Percentiles rank a stretch among this genome's conserved stretches.
These are phyloP conservation scores for Fistulinella cinereoalba DNA, from an alignment of 1,284 basidiomycete species.

Conservation along the genomic window DNA sequence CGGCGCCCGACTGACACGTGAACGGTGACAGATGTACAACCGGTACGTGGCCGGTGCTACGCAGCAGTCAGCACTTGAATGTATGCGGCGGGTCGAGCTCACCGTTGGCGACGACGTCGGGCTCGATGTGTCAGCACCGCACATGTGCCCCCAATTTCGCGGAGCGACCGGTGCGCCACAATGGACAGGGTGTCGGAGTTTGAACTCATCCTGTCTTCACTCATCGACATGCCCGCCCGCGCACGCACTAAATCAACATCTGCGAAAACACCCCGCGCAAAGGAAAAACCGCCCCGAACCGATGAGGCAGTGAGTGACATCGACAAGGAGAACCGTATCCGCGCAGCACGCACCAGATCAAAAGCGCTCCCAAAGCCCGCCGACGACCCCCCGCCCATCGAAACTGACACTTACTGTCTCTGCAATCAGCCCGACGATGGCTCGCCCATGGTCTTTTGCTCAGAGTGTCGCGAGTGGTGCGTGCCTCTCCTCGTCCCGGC, in stretches of 20 bases:
- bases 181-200: conserved; percentile 28
- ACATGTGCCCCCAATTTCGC: not conserved
- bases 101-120: not conserved
- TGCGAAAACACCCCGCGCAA: conserved; percentile 9
- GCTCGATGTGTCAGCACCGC: conserved; percentile 1
- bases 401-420: conserved; percentile 44
- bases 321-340: conserved; percentile 31
- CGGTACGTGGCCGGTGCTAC: not conserved
- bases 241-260: conserved; percentile 36
- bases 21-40: conserved; percentile 6
- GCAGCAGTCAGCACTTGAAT: not conserved
- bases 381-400: conserved; percentile 12
- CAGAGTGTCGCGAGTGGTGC: conserved; percentile 72
- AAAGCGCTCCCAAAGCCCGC: conserved; percentile 19
- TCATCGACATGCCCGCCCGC: conserved; percentile 46
- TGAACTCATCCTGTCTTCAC: conserved; percentile 28
- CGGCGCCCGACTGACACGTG: conserved; percentile 12
- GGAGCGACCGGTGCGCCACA: conserved; percentile 24
- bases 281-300: conserved; percentile 15
- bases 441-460: conserved; percentile 78
- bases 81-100: conserved; percentile 6
- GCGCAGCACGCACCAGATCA: conserved; percentile 17
- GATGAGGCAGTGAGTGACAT: conserved; percentile 27
- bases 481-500: conserved; percentile 22
- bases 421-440: conserved; percentile 70